A percentile compares a stretch with the other conserved stretches of the same genome.
These are phyloP conservation scores for Apophysomyces variabilis DNA, from an alignment of 371 early-diverging fungal genomes.

Conservation along the genomic window DNA sequence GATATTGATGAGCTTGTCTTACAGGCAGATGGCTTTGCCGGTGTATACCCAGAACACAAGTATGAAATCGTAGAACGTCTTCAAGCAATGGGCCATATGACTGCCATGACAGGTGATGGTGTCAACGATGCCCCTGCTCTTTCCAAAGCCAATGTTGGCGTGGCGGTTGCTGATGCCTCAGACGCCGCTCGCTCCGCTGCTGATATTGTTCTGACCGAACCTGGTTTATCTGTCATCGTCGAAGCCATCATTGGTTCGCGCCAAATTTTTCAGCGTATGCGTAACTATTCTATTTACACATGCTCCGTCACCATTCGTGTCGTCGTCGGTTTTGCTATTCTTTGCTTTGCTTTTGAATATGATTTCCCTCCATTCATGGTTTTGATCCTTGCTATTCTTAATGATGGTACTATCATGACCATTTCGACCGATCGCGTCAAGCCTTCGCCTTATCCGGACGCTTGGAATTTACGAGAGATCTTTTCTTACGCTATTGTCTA, in stretches of 20 bases:
- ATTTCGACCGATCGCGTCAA: conserved; percentile 62
- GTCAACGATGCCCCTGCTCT: conserved; percentile 97
- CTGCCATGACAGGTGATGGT: conserved; percentile 96
- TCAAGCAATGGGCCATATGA: conserved; percentile 80
- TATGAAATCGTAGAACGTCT: conserved; percentile 90
- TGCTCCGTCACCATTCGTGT: conserved; percentile 69
- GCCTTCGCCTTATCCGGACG: conserved; percentile 60
- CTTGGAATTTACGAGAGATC: conserved; percentile 63
- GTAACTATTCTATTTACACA: conserved; percentile 62
- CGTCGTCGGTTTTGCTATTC: conserved; percentile 61
- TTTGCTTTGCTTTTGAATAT: conserved; percentile 58
- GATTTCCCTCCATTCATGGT: conserved; percentile 70
- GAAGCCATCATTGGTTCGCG: conserved; percentile 67
- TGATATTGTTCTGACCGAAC: conserved; percentile 76
- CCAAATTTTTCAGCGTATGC: conserved; percentile 76
- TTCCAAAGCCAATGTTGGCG: conserved; percentile 81
- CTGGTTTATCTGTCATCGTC: conserved; percentile 77
- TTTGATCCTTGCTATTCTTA: conserved; percentile 62
- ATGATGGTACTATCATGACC: conserved; percentile 68
- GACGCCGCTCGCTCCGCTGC: conserved; percentile 80
- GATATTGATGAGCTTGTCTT: conserved; percentile 81
- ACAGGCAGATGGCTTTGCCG: conserved; percentile 86
- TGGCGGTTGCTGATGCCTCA: conserved; percentile 81
- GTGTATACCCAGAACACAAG: conserved; percentile 94
- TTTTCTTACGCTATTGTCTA: conserved; percentile 59